Conservation (phyloP, 257 asterid genomes). For the Jasminum sambac region DNA sequence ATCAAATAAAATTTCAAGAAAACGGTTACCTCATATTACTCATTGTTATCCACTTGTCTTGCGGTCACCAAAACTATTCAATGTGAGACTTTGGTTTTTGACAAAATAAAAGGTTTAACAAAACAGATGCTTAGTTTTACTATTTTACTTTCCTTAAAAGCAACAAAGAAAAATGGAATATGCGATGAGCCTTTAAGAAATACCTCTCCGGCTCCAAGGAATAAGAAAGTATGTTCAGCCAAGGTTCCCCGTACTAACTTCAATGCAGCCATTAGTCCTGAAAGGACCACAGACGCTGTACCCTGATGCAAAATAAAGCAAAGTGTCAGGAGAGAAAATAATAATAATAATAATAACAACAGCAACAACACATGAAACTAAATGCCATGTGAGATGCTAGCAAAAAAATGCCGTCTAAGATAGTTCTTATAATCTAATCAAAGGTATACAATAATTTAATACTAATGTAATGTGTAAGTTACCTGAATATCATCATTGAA, state of each 20-base stretch:
- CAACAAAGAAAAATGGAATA: background rate
- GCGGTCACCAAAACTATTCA: no score
- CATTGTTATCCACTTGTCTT: no score
- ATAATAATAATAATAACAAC: background rate
- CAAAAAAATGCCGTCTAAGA: background rate
- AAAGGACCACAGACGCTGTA: slow-evolving; percentile 81
- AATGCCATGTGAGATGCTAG: no score
- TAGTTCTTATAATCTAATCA: background rate
- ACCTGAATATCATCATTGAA: slow-evolving; percentile 88
- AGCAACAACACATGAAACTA: no score
- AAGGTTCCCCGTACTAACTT: slow-evolving; percentile 65
- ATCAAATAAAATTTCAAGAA: slow-evolving; percentile 21
- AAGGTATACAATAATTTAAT: background rate
- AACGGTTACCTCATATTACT: background rate
- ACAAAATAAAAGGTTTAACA: no score
- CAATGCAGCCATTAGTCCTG: slow-evolving; percentile 67
- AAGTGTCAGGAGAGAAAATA: background rate
- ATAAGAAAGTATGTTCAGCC: slow-evolving; percentile 71
- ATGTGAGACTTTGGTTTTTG: no score
- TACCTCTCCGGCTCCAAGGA: slow-evolving; percentile 94
- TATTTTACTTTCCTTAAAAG: background rate
- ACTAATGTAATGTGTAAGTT: background rate
- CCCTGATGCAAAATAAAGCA: slow-evolving; percentile 48
- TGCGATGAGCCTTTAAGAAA: slow-evolving; percentile 5
- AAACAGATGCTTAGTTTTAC: background rate